A percentile compares a stretch with the other conserved stretches of the same genome.
phyloP scores from a whole-genome alignment of 345 rosid genomes.

The Bretschneidera sinensis region DNA sequence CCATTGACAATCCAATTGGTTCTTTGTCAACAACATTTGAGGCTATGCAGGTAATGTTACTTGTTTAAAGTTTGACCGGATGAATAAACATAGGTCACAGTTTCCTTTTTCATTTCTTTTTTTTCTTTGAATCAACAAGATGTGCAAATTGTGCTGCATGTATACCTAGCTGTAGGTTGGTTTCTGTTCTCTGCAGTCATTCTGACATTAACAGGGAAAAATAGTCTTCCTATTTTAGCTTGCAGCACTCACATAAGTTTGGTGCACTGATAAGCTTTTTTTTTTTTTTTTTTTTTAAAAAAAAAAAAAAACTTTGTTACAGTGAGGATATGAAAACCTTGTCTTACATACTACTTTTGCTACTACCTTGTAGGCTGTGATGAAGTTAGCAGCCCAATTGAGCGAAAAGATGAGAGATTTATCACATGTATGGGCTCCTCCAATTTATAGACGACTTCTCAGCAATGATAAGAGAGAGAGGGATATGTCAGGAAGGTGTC shows the following conservation, averaged over 20 bases:
- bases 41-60: slow-evolving; percentile 42
- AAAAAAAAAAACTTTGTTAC: no score
- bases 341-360: no score
- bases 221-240: no score
- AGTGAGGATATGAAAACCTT: no score
- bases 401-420: slow-evolving; percentile 42
- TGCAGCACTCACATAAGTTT: no score
- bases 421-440: slow-evolving; percentile 51
- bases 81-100: background rate
- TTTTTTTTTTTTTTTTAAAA: no score
- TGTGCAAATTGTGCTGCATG: background rate
- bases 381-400: slow-evolving; percentile 36
- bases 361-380: slow-evolving; percentile 31
- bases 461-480: slow-evolving; percentile 50
- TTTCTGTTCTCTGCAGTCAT: no score
- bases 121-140: background rate
- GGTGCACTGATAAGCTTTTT: no score
- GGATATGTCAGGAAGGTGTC: slow-evolving; percentile 48
- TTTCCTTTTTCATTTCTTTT: background rate
- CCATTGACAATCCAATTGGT: slow-evolving; percentile 54
- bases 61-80: background rate
- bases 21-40: slow-evolving; percentile 57
- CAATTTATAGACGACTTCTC: slow-evolving; percentile 49
- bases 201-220: no score
- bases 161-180: no score